Conservation (phyloP, 306 rosid genomes). For the Casuarina equisetifolia region DNA sequence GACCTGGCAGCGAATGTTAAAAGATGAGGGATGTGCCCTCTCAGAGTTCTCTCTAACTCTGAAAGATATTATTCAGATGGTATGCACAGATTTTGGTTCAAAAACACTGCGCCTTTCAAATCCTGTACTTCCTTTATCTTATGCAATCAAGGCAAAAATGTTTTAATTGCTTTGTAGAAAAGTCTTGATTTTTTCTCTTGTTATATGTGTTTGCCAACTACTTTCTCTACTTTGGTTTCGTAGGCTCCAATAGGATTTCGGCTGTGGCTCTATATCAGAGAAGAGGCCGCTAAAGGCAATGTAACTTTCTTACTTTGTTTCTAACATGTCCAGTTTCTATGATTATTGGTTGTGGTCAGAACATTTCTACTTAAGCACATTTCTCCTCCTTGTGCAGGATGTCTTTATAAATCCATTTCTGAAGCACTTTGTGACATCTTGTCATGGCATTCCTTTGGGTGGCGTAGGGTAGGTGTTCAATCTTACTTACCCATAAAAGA, state of each 20-base stretch:
- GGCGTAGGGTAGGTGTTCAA: constrained; percentile 75
- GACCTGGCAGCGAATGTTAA: constrained; percentile 78
- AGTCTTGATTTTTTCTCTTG: constrained; percentile 3
- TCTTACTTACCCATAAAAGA: background rate
- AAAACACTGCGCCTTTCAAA: background rate
- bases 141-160: constrained; percentile 4
- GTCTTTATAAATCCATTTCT: constrained; percentile 63
- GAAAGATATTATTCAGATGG: constrained; percentile 73
- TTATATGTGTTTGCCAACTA: constrained; percentile 19
- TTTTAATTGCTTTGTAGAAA: background rate
- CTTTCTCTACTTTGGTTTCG: constrained; percentile 27
- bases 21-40: constrained; percentile 35
- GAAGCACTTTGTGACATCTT: constrained; percentile 52
- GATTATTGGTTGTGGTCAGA: constrained; percentile 23
- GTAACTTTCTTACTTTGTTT: constrained; percentile 46
- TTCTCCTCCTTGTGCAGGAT: constrained; percentile 41
- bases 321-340: constrained; percentile 15
- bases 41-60: constrained; percentile 39
- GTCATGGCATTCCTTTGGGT: constrained; percentile 85
- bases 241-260: constrained; percentile 86
- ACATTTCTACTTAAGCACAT: constrained; percentile 16
- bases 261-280: constrained; percentile 58
- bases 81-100: constrained; percentile 22
- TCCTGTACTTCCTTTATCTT: background rate
- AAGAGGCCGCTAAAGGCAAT: constrained; percentile 70